These are phyloP conservation scores for Annulohypoxylon stygium DNA, from an alignment of 495 filamentous ascomycete genomes.

Conservation along the genomic window DNA sequence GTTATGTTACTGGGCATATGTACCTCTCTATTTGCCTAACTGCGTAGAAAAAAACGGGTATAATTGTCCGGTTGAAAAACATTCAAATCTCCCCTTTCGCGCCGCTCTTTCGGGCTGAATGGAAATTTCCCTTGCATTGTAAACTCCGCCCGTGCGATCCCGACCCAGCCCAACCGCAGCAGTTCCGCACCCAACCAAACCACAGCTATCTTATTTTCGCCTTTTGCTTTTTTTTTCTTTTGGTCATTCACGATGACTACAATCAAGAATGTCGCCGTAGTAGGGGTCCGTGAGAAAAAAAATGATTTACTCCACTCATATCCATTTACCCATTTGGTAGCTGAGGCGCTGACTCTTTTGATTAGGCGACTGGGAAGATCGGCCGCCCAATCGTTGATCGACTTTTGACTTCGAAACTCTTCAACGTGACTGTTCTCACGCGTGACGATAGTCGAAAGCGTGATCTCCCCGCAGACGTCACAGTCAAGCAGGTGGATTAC, in stretches of 20 bases:
- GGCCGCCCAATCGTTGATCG: constrained; percentile 46
- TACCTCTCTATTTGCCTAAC: background rate
- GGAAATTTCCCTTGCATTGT: constrained; percentile 4
- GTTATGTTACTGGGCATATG: constrained; percentile 6
- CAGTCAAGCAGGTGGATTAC: constrained; percentile 65
- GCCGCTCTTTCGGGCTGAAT: constrained; percentile 3
- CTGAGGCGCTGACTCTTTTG: constrained; percentile 36
- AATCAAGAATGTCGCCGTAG: constrained; percentile 45
- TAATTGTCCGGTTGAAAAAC: constrained; percentile 27
- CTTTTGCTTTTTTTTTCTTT: background rate
- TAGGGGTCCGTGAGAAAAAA: constrained; percentile 36
- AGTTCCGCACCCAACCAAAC: background rate
- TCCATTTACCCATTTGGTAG: constrained; percentile 11
- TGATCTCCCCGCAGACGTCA: constrained; percentile 55
- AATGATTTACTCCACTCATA: constrained; percentile 25
- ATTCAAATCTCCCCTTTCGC: constrained; percentile 29
- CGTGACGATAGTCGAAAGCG: constrained; percentile 21
- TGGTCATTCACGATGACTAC: constrained; percentile 29
- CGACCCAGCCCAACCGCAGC: constrained; percentile 13
- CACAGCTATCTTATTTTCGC: constrained; percentile 4
- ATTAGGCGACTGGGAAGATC: constrained; percentile 48
- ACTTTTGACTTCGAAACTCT: constrained; percentile 39
- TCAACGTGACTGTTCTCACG: constrained; percentile 43
- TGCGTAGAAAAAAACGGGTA: background rate
- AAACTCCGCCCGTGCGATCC: constrained; percentile 30